Base-by-base conservation (phyloP, 129 eudicot species). In the Pseudognaphalium luteoalbum region DNA sequence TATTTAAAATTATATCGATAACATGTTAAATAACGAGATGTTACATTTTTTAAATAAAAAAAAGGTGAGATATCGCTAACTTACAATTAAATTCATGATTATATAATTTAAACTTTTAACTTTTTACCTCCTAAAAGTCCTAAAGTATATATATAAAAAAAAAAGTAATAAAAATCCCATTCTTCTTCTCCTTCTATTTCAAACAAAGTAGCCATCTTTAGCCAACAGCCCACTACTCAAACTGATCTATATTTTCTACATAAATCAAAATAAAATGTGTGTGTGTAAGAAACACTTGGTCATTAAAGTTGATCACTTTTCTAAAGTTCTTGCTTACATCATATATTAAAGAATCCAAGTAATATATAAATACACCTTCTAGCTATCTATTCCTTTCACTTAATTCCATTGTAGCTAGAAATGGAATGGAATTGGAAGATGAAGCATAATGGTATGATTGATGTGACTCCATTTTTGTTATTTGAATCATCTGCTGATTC, bases 401-500 rank as follows among this genome's bases (percentile, higher is more conserved):
- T 7, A 20, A 73, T 54, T 56, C 61, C 52, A 14, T 80, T 19
- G 69, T 34, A 66, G 35, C 1, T 56, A 17, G 22, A 57, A 3
- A 80, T 80, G 83, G 79, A 80, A 41, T 32, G 58, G 70, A 73
- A 80, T 41, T 73, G 78, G 74, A 73, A 33, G 79, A 74, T 56
- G 74, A 66, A 67, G 70, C 28, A 67, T 71, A 80, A 80, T 73
- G 75, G 64, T 60, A 73, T 39, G 75, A 58, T 73, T 80, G 83
- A 80, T 73, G 39, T 73, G 7, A 80, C 79, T 56, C 79, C 75
- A 39, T 80, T n/a, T 74, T 73, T 80, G 33, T 22, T 80, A 41
- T 73, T 54, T 56, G 83, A 80, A 32, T 80, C 79, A 41, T 73
- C 70, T 58, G 83, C 79, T 73, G 83, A 80, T 74, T 80, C 83